Evolutionary conservation across 306 rosid genomes (phyloP).

Genomic region (Malus fusca): DNA sequence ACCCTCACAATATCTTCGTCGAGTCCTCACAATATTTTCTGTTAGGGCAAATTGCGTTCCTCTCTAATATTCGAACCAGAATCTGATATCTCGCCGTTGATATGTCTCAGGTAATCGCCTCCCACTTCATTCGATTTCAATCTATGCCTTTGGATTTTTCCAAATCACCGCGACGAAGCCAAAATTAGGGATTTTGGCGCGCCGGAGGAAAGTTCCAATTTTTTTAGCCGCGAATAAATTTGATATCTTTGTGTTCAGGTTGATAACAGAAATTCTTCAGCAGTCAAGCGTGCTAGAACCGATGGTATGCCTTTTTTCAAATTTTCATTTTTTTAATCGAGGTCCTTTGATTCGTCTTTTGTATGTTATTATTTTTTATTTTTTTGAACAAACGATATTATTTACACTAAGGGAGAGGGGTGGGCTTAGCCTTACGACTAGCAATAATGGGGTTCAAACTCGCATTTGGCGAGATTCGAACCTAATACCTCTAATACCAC

Average conservation of each 20-base stretch:
- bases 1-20: not conserved
- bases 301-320: constrained; percentile 48
- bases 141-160: not conserved
- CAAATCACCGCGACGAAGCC: not conserved
- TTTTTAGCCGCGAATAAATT: not conserved
- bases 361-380: not conserved
- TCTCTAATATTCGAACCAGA: not conserved
- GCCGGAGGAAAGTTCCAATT: not conserved
- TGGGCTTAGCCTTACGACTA: too few relatives aligned
- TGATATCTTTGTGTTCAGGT: constrained; percentile 38
- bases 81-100: constrained; percentile 6
- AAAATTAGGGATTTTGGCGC: constrained; percentile 9
- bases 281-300: constrained; percentile 96
- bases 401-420: too few relatives aligned
- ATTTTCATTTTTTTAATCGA: not conserved
- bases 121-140: not conserved
- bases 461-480: too few relatives aligned
- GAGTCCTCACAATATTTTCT: not conserved
- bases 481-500: too few relatives aligned
- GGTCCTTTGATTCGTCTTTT: not conserved
- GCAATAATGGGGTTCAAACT: too few relatives aligned
- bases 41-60: not conserved
- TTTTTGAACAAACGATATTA: not conserved
- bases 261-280: constrained; percentile 91
- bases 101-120: constrained; percentile 47